A percentile compares a stretch with the other conserved stretches of the same genome.
phyloP scores from a whole-genome alignment of 1,139 yeast species.

The Pichiaceae sp. region DNA sequence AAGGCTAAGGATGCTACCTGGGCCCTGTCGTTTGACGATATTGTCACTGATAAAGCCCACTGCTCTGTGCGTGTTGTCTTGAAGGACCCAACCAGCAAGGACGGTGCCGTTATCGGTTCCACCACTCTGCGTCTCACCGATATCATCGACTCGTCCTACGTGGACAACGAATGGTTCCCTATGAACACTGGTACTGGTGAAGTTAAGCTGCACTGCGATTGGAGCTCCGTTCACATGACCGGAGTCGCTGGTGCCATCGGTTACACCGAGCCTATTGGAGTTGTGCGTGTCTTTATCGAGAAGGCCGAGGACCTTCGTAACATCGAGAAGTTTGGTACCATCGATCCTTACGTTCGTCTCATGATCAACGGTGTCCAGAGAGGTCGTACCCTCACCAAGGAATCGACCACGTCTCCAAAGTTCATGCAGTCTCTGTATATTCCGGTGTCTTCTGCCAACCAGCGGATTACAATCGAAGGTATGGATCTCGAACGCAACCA shows the following conservation, averaged over 20 bases:
- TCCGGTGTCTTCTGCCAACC: slow-evolving; percentile 74
- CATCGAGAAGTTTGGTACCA: slow-evolving; percentile 79
- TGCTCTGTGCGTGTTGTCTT: slow-evolving; percentile 59
- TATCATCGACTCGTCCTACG: slow-evolving; percentile 68
- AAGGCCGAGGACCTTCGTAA: slow-evolving; percentile 71
- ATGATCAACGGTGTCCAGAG: slow-evolving; percentile 69
- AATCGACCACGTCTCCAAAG: slow-evolving; percentile 66
- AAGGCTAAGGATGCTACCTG: slow-evolving; percentile 63
- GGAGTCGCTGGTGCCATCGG: slow-evolving; percentile 58
- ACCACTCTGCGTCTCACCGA: slow-evolving; percentile 59
- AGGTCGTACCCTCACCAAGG: slow-evolving; percentile 68
- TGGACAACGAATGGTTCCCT: slow-evolving; percentile 71
- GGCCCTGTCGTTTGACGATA: slow-evolving; percentile 58
- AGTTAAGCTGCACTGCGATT: slow-evolving; percentile 55
- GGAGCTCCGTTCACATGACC: slow-evolving; percentile 82
- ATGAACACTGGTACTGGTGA: slow-evolving; percentile 60
- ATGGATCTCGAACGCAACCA: slow-evolving; percentile 81
- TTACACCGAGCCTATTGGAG: slow-evolving; percentile 90
- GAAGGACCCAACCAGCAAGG: slow-evolving; percentile 43
- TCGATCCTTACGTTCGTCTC: slow-evolving; percentile 85
- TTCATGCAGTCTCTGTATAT: slow-evolving; percentile 82
- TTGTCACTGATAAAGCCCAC: slow-evolving; percentile 66
- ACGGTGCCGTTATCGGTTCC: slow-evolving; percentile 44
- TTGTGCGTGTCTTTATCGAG: slow-evolving; percentile 64
- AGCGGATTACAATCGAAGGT: slow-evolving; percentile 73